A percentile compares a stretch with the other conserved stretches of the same genome.
Evolutionary conservation across 345 rosid genomes (phyloP).

Genomic region (Linum tenue): DNA sequence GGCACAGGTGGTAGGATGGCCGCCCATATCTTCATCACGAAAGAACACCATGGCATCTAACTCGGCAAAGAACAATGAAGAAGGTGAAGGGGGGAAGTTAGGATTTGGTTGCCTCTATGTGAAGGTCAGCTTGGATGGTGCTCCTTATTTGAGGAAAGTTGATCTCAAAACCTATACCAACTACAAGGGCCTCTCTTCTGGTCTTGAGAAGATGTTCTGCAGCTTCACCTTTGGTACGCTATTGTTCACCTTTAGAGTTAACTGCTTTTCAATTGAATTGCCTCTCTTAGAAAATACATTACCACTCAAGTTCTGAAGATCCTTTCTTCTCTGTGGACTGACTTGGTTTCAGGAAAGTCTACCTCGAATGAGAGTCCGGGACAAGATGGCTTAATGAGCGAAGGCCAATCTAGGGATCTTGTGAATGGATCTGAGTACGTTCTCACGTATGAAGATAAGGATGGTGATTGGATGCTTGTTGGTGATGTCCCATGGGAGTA

Average conservation of each 20-base stretch:
- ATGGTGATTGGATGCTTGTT: no score
- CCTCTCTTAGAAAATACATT: no score
- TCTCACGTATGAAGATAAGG: neutral
- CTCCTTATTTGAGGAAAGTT: no score
- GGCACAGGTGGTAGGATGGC: slow-evolving; percentile 36
- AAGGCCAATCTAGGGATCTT: slow-evolving; percentile 34
- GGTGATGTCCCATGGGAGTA: slow-evolving; percentile 15
- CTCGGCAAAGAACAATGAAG: slow-evolving; percentile 34
- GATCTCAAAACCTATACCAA: no score
- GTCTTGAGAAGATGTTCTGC: neutral
- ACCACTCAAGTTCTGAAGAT: no score
- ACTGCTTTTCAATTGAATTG: no score
- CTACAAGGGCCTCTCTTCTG: no score
- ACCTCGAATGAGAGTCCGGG: slow-evolving; percentile 35
- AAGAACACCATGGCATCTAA: slow-evolving; percentile 29
- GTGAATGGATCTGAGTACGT: slow-evolving; percentile 33
- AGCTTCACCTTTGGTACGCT: slow-evolving; percentile 47
- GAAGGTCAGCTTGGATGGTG: no score
- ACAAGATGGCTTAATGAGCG: slow-evolving; percentile 25
- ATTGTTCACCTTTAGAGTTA: neutral
- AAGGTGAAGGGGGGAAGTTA: slow-evolving; percentile 21
- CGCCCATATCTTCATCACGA: slow-evolving; percentile 27
- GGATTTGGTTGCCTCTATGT: slow-evolving; percentile 8
- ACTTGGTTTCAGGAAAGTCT: slow-evolving; percentile 34
- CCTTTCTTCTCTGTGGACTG: neutral